Conservation (phyloP, 768 basidiomycete genomes). For the Pleurotus platypus region DNA sequence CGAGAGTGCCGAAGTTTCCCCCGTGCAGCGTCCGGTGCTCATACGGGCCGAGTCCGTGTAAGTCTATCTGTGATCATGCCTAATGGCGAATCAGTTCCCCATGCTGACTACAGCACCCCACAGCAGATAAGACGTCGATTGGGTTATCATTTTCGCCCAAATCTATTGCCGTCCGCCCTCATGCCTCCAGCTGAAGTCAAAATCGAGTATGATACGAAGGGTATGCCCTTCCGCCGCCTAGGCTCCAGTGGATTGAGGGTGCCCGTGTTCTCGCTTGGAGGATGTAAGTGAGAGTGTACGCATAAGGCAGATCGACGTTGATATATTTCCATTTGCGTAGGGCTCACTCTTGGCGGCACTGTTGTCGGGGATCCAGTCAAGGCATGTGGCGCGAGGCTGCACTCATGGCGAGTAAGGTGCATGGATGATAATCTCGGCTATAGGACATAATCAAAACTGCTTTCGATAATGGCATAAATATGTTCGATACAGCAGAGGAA, state of each 20-base stretch:
- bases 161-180: neutral
- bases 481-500: conserved; percentile 69
- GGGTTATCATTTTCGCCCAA: neutral
- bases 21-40: too few relatives aligned
- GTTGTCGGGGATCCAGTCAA: conserved; percentile 72
- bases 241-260: conserved; percentile 50
- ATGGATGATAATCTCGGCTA: neutral
- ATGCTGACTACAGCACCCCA: neutral
- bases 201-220: conserved; percentile 31
- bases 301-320: neutral
- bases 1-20: too few relatives aligned
- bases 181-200: conserved; percentile 8
- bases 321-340: conserved; percentile 12
- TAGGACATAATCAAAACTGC: conserved; percentile 77
- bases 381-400: conserved; percentile 22
- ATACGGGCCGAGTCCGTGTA: too few relatives aligned
- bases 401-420: neutral
- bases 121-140: neutral
- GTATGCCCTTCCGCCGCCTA: conserved; percentile 42
- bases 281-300: conserved; percentile 29
- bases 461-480: conserved; percentile 74
- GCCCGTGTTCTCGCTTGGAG: conserved; percentile 52
- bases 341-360: conserved; percentile 60
- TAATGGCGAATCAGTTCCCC: too few relatives aligned
- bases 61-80: too few relatives aligned